Conservation (phyloP, 306 rosid genomes). For the Cyamopsis tetragonoloba region DNA sequence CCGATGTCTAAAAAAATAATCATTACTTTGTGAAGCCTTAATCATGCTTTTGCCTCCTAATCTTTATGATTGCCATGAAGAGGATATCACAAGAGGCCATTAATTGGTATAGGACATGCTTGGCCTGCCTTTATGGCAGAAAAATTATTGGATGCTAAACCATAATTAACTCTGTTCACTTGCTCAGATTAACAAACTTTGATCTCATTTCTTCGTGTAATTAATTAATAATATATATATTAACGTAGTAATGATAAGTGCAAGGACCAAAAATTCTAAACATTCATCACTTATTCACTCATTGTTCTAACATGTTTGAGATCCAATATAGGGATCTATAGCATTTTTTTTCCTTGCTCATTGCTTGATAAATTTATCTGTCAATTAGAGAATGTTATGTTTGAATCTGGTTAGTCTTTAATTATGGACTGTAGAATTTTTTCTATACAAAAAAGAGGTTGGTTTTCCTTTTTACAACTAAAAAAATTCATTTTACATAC, state of each 20-base stretch:
- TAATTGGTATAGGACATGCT: slow-evolving; percentile 46
- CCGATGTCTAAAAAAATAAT: too few relatives aligned
- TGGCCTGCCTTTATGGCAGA: slow-evolving; percentile 54
- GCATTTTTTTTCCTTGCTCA: not conserved
- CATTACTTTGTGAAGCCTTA: slow-evolving; percentile 33
- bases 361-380: not conserved
- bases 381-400: not conserved
- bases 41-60: slow-evolving; percentile 43
- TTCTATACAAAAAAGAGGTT: too few relatives aligned
- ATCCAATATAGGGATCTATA: not conserved
- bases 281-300: too few relatives aligned
- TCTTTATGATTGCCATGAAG: slow-evolving; percentile 43
- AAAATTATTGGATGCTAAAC: slow-evolving; percentile 34
- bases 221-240: too few relatives aligned
- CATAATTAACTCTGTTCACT: slow-evolving; percentile 22
- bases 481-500: too few relatives aligned
- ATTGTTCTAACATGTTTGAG: slow-evolving; percentile 18
- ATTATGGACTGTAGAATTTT: too few relatives aligned
- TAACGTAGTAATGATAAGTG: slow-evolving; percentile 17
- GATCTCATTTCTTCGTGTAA: not conserved
- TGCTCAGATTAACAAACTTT: not conserved
- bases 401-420: too few relatives aligned
- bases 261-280: not conserved
- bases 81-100: slow-evolving; percentile 35
- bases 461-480: too few relatives aligned